These are phyloP conservation scores for Lecanosticta acicola DNA, from an alignment of 2,329 filamentous ascomycete species.

Conservation along the genomic window DNA sequence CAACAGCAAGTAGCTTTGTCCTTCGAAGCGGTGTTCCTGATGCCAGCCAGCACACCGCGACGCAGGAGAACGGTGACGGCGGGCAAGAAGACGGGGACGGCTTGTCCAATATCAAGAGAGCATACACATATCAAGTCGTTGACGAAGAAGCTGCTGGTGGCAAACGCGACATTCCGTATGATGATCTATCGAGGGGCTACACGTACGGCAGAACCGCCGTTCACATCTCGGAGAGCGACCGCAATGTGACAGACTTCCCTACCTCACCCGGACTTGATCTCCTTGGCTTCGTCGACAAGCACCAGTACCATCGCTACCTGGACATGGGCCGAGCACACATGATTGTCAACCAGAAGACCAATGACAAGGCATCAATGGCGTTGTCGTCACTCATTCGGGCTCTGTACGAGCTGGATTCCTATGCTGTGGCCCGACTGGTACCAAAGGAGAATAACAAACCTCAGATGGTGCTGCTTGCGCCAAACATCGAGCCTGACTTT, in stretches of 20 bases:
- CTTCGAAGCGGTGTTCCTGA: slow-evolving; percentile 46
- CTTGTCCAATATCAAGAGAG: slow-evolving; percentile 66
- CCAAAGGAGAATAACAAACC: slow-evolving; percentile 77
- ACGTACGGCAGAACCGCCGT: slow-evolving; percentile 90
- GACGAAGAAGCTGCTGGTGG: slow-evolving; percentile 69
- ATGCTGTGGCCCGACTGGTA: slow-evolving; percentile 80
- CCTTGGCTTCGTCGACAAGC: slow-evolving; percentile 73
- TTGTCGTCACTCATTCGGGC: slow-evolving; percentile 87
- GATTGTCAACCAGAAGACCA: slow-evolving; percentile 69
- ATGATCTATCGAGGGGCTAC: slow-evolving; percentile 86
- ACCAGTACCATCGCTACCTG: slow-evolving; percentile 70
- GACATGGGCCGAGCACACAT: slow-evolving; percentile 76
- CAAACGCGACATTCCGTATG: slow-evolving; percentile 73
- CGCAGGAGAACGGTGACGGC: slow-evolving; percentile 35
- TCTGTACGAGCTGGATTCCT: slow-evolving; percentile 75
- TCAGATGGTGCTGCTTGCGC: slow-evolving; percentile 69
- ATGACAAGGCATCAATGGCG: slow-evolving; percentile 76
- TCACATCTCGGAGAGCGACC: slow-evolving; percentile 77
- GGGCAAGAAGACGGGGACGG: slow-evolving; percentile 30
- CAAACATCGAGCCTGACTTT: slow-evolving; percentile 68
- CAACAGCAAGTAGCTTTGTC: slow-evolving; percentile 73
- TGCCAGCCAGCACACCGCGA: slow-evolving; percentile 50
- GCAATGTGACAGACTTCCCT: slow-evolving; percentile 82
- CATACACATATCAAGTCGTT: slow-evolving; percentile 74
- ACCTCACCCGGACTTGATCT: slow-evolving; percentile 71